Conservation (phyloP, 176 grass and related monocot species). For the Phoenix roebelenii region DNA sequence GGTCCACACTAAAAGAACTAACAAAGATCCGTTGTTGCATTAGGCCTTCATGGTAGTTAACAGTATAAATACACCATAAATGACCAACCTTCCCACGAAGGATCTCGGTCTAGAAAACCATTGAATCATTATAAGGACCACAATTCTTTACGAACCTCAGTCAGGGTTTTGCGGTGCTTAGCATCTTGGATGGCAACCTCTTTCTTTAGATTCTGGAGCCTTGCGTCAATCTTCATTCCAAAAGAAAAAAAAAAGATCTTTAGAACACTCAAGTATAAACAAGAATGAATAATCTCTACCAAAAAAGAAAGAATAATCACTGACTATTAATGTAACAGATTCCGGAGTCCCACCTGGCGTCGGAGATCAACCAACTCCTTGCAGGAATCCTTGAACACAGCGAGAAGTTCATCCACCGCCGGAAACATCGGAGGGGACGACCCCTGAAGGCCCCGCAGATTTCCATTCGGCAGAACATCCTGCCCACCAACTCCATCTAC, state of each 20-base stretch:
- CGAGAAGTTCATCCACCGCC: constrained; percentile 77
- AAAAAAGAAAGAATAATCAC: too few relatives aligned
- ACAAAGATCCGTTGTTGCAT: too few relatives aligned
- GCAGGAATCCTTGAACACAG: constrained; percentile 93
- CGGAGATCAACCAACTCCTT: constrained; percentile 96
- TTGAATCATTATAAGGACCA: background rate
- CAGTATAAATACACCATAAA: too few relatives aligned
- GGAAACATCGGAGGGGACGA: constrained; percentile 60
- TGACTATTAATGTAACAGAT: too few relatives aligned
- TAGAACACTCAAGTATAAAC: background rate
- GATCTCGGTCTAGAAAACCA: too few relatives aligned
- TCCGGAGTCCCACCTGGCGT: constrained; percentile 37
- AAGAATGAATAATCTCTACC: too few relatives aligned
- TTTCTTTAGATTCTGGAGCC: constrained; percentile 91
- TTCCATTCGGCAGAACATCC: constrained; percentile 18
- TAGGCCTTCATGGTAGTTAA: too few relatives aligned
- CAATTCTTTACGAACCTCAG: constrained; percentile 45
- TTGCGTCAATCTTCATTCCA: constrained; percentile 60
- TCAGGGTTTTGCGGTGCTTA: constrained; percentile 88
- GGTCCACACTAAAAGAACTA: too few relatives aligned
- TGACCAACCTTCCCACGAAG: too few relatives aligned
- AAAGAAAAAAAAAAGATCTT: background rate
- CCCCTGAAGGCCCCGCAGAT: constrained; percentile 17
- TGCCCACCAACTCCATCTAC: constrained; percentile 21
- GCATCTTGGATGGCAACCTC: constrained; percentile 77